Evolutionary conservation across 176 grass and related monocot species (phyloP), one percentile per base, ranked within the genome.

Genomic region (Musa troglodytarum): DNA sequence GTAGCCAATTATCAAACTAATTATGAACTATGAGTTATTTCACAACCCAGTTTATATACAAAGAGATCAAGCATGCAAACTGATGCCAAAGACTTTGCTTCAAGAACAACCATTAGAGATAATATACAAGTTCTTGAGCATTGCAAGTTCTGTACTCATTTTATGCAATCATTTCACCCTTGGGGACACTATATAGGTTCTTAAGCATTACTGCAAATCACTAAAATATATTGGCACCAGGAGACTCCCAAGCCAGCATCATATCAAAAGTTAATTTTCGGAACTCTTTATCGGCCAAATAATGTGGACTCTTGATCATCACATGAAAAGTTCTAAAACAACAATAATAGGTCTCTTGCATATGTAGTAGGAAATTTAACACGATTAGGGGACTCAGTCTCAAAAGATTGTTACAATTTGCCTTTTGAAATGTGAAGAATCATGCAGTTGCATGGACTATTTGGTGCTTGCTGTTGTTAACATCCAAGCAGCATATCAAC

Each of bases 221-320:
- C 26, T 26, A 26, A 26, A 26, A 26, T 26, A 26, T 26, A 26
- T 26, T 26, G 26, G 26, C 77, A 25, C 90, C 90, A 64, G 94
- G 88, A 34, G 71, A 82, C 76, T 93, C 86, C 94, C 94, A 98
- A 73, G 90, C 94, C 80, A 98, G 83, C 90, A 98, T 93, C 88
- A 98, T 91, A 55, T 98, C 88, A 55, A 78, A 98, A n/a, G 90
- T 91, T 53, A 98, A 81, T 34, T 77, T 56, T 54, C 85, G 81
- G 65, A 91, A 98, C 12, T 88, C 94, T 69, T 84, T 82, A 79
- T 98, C 86, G 26, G 73, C 72, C 63, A 98, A 85, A 71, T 87
- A 76, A 56, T 83, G 82, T 9, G 76, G 85, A 19, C 76, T 53
- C 84, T 69, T 79, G 16, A 86, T 84, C 54, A 83, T 84, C 65